Evolutionary conservation across 129 eudicot genomes (phyloP).

Genomic region (Scalesia atractyloides): DNA sequence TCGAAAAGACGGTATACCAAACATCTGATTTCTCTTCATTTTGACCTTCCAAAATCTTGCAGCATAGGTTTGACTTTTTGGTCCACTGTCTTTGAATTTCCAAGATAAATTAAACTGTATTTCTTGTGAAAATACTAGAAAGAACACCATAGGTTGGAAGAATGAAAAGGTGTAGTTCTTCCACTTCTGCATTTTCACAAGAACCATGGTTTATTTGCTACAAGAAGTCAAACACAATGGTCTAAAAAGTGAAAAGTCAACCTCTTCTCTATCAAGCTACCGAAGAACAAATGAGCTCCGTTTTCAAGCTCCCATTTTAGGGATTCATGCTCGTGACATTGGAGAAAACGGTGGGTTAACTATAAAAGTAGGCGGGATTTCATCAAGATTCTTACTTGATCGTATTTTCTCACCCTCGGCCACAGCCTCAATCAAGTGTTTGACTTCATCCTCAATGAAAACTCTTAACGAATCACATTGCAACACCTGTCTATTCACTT

Average conservation of each 20-base stretch:
- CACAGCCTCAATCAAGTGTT: conserved; percentile 49
- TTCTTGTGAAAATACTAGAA: conserved; percentile 21
- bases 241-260: conserved; percentile 19
- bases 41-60: conserved; percentile 5
- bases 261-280: conserved; percentile 3
- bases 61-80: conserved; percentile 15
- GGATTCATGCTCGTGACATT: conserved; percentile 70
- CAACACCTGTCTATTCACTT: conserved; percentile 47
- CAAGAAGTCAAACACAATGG: conserved; percentile 26
- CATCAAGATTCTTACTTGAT: conserved; percentile 49
- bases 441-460: conserved; percentile 71
- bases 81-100: conserved; percentile 21
- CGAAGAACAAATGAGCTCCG: conserved; percentile 18
- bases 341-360: conserved; percentile 94
- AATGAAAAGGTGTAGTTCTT: conserved; percentile 5
- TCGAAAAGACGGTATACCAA: neutral
- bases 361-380: conserved; percentile 54
- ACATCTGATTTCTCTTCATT: conserved; percentile 11
- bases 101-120: neutral
- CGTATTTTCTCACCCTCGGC: conserved; percentile 61
- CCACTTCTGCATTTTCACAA: conserved; percentile 15
- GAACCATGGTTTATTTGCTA: conserved; percentile 11
- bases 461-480: conserved; percentile 68
- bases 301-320: conserved; percentile 13
- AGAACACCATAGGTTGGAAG: conserved; percentile 1